These are phyloP conservation scores for Cylindrotheca closterium DNA, from an alignment of 108 stramenopile species.

Conservation along the genomic window DNA sequence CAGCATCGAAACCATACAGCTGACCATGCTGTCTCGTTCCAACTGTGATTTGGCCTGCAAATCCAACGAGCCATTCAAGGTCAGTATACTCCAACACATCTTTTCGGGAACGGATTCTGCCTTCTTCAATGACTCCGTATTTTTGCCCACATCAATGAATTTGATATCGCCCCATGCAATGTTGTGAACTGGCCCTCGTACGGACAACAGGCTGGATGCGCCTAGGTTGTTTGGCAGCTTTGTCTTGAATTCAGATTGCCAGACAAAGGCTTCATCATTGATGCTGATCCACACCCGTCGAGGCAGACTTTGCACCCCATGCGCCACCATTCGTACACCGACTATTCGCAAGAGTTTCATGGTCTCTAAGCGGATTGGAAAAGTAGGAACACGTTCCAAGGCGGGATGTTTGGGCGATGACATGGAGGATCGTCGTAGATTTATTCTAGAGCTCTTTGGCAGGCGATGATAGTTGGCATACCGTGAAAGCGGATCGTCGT, in stretches of 20 bases:
- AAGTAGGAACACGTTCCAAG: not conserved
- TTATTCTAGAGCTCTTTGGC: too few species aligned
- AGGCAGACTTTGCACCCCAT: not conserved
- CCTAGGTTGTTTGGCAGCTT: not conserved
- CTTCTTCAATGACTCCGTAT: not conserved
- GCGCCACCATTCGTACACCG: not conserved
- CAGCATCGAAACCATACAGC: not conserved
- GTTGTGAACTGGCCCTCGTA: not conserved
- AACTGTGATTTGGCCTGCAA: not conserved
- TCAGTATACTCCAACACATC: not conserved
- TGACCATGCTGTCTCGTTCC: not conserved
- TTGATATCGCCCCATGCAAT: not conserved
- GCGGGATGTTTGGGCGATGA: not conserved
- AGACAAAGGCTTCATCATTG: not conserved
- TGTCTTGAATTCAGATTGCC: not conserved
- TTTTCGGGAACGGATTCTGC: not conserved
- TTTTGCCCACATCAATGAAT: not conserved
- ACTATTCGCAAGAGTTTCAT: not conserved
- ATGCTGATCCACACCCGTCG: not conserved
- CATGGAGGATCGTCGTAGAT: too few species aligned
- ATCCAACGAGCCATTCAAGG: not conserved
- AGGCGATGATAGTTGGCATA: too few species aligned
- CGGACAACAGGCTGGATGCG: not conserved
- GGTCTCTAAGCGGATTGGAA: not conserved
- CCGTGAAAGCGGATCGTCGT: too few species aligned